Conservation (phyloP, 305 asterid species). For the Coffea humblotiana region DNA sequence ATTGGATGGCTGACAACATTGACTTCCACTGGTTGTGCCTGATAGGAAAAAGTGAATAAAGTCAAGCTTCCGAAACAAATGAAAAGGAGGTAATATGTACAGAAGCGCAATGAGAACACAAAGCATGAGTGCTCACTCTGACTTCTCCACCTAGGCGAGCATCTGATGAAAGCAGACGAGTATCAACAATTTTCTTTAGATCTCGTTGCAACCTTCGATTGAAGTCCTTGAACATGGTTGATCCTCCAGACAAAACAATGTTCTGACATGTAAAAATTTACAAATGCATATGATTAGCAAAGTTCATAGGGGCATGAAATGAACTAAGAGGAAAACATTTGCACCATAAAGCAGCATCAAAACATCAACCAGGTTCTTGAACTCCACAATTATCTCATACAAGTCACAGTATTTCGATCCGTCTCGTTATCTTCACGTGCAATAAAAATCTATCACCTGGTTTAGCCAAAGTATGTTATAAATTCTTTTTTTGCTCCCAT, state of each 20-base stretch:
- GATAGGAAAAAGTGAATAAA: constrained; percentile 9
- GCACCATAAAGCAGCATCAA: not conserved
- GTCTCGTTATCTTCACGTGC: not conserved
- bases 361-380: not conserved
- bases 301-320: not conserved
- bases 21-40: constrained; percentile 92
- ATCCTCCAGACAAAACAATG: constrained; percentile 91
- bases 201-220: constrained; percentile 85
- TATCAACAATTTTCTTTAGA: constrained; percentile 79
- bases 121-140: constrained; percentile 44
- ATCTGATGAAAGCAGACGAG: constrained; percentile 69
- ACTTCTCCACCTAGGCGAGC: constrained; percentile 61
- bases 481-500: not conserved
- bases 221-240: constrained; percentile 96
- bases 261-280: constrained; percentile 48
- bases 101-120: not conserved
- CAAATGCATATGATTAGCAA: constrained; percentile 7
- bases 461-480: not conserved
- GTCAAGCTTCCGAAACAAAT: not conserved
- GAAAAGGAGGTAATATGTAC: not conserved
- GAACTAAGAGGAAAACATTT: not conserved
- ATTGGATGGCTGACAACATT: constrained; percentile 90
- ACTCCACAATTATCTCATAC: not conserved
- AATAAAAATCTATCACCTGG: not conserved
- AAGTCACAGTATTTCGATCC: not conserved